phyloP scores from a whole-genome alignment of 495 filamentous ascomycete genomes.

The Friedmanniomyces endolithicus region DNA sequence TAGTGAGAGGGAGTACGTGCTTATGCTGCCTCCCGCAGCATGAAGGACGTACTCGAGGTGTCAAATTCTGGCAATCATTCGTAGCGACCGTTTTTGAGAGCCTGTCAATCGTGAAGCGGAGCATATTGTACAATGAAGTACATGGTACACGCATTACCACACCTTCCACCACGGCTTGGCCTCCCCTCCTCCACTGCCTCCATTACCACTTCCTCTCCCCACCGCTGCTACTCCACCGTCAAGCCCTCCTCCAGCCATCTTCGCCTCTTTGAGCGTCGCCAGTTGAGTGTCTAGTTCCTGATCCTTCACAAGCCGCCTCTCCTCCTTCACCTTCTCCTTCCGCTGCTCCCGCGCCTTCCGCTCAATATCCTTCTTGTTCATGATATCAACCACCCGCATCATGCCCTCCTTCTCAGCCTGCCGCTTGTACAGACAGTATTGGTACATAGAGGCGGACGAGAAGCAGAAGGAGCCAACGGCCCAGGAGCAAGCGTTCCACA shows the following conservation, averaged over 20 bases:
- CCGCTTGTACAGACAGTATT: conserved; percentile 66
- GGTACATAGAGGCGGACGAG: conserved; percentile 53
- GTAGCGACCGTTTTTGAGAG: neutral
- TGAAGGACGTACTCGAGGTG: neutral
- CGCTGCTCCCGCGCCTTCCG: conserved; percentile 40
- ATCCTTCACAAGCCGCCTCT: conserved; percentile 40
- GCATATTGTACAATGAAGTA: neutral
- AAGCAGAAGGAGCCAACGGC: conserved; percentile 63
- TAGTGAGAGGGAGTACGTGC: conserved; percentile 51
- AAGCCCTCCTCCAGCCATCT: conserved; percentile 5
- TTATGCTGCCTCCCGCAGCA: conserved; percentile 30
- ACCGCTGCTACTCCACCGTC: conserved; percentile 9
- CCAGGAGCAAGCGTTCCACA: conserved; percentile 62
- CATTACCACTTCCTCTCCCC: neutral
- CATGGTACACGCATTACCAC: neutral
- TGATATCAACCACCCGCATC: conserved; percentile 65
- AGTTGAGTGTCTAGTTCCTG: conserved; percentile 22
- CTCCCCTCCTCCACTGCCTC: neutral
- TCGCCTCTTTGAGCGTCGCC: conserved; percentile 6
- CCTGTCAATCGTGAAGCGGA: neutral
- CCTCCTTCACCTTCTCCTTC: conserved; percentile 39
- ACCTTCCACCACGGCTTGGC: neutral
- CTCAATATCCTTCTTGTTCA: conserved; percentile 58
- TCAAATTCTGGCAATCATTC: neutral
- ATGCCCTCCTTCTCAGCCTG: conserved; percentile 62